Evolutionary conservation across 2,329 filamentous ascomycete species (phyloP), one percentile per base, ranked within the genome.

Genomic region (Neofusicoccum laricinum): DNA sequence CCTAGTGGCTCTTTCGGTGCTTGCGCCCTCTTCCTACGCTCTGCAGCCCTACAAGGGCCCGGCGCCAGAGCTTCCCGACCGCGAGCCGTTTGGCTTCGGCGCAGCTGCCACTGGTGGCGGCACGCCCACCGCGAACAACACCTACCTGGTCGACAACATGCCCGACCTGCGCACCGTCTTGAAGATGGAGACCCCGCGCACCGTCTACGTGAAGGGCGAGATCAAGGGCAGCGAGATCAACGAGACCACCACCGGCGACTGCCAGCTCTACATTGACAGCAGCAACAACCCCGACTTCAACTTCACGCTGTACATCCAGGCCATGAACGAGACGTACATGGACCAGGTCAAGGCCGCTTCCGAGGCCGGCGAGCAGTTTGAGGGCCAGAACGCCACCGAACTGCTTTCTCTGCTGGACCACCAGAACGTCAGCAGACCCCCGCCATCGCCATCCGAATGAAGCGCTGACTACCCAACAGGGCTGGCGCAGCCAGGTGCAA

Each of bases 191-290:
- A 32, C 58, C 8, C 58, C 58, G 45, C 58, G 58, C 45, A 50
- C 46, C 14, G 58, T 61, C 7, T 61, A 61, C 34, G 45, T 61
- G 17, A 61, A 61, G 58, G 58, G 58, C 34, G 58, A 61, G 21
- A 61, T 61, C 58, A 41, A 30, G 3, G 58, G 58, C 58, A 50
- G 17, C 58, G 45, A 61, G 21, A 61, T 61, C 43, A 61, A 61
- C 7, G 58, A 32, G 19, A 61, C 45, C 17, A 30, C 19, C 21
- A 50, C 17, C 1, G 58, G 45, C 32, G 45, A 50, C 12, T 51
- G 46, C 48, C 61, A 63, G 21, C 53, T 43, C 61, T 63, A 51
- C 21, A 46, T 63, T 10, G 61, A 63, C 48, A 45, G 25, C 46
- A 50, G 46, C 46, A 63, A 51, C 46, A 53, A 51, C 46, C 11